Conservation (phyloP, 129 eudicot species). For the Pseudognaphalium luteoalbum region DNA sequence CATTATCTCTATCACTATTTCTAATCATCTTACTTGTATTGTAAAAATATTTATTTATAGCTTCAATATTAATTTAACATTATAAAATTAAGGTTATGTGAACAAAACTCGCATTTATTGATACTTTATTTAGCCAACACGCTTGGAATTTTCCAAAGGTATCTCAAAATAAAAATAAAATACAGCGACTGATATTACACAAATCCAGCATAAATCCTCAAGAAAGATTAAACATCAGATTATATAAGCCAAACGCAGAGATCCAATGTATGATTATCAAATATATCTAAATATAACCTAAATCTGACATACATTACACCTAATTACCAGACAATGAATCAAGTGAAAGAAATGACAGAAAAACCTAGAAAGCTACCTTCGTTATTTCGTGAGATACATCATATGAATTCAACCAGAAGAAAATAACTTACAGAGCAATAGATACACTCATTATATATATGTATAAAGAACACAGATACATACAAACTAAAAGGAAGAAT, state of each 20-base stretch:
- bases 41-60: background rate
- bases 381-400: background rate
- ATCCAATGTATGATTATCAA: slow-evolving; percentile 29
- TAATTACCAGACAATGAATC: background rate
- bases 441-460: background rate
- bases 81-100: slow-evolving; percentile 16
- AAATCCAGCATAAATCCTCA: slow-evolving; percentile 10
- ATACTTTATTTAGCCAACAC: slow-evolving; percentile 35
- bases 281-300: slow-evolving; percentile 24
- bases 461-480: background rate
- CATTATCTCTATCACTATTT: slow-evolving; percentile 19
- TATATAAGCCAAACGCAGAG: slow-evolving; percentile 28
- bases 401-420: slow-evolving; percentile 17
- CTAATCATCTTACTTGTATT: background rate
- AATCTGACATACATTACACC: slow-evolving; percentile 16
- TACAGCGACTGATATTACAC: slow-evolving; percentile 1
- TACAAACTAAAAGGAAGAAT: background rate
- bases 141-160: slow-evolving; percentile 33
- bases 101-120: slow-evolving; percentile 30
- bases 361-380: background rate
- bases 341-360: background rate
- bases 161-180: slow-evolving; percentile 4
- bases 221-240: slow-evolving; percentile 21
- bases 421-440: slow-evolving; percentile 29
- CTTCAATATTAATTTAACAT: slow-evolving; percentile 14